A percentile compares a stretch with the other conserved stretches of the same genome.
These are phyloP conservation scores for Forsythia viridissima DNA, from an alignment of 257 asterid genomes.

Conservation along the genomic window DNA sequence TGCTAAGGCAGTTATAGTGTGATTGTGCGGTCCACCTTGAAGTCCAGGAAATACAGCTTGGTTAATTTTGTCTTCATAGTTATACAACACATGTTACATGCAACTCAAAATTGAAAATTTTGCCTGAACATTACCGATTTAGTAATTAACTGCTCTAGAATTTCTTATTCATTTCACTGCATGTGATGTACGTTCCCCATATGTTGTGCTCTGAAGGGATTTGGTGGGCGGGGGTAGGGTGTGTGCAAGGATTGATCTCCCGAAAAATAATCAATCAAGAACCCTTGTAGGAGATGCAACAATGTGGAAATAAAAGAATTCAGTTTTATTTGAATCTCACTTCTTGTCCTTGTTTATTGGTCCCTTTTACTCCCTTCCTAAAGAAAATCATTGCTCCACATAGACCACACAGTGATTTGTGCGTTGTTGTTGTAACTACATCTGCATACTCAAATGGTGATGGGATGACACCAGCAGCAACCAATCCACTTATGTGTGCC, in stretches of 20 bases:
- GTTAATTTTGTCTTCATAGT: slow-evolving; percentile 89
- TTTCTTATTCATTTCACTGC: neutral
- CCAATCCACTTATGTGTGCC: slow-evolving; percentile 99
- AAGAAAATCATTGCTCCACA: slow-evolving; percentile 99
- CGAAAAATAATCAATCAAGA: too few relatives aligned
- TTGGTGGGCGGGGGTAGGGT: neutral
- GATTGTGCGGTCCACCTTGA: slow-evolving; percentile 99
- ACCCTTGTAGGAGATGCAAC: neutral
- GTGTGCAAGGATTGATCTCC: neutral
- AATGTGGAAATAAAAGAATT: neutral
- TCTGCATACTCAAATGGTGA: slow-evolving; percentile 96
- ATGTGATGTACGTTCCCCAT: neutral
- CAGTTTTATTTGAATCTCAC: slow-evolving; percentile 45
- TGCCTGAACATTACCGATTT: neutral
- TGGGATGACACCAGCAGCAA: slow-evolving; percentile 98
- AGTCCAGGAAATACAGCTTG: slow-evolving; percentile 99
- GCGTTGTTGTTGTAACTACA: slow-evolving; percentile 95
- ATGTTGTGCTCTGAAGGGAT: neutral
- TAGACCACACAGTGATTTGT: slow-evolving; percentile 94
- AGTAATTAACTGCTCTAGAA: neutral
- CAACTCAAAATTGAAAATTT: slow-evolving; percentile 5
- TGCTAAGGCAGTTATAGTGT: slow-evolving; percentile 93
- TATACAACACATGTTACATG: slow-evolving; percentile 68
- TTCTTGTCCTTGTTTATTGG: slow-evolving; percentile 86
- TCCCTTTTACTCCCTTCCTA: slow-evolving; percentile 87